Base-by-base conservation (phyloP, 2,329 filamentous ascomycete species). In the Albifimbria verrucaria region DNA sequence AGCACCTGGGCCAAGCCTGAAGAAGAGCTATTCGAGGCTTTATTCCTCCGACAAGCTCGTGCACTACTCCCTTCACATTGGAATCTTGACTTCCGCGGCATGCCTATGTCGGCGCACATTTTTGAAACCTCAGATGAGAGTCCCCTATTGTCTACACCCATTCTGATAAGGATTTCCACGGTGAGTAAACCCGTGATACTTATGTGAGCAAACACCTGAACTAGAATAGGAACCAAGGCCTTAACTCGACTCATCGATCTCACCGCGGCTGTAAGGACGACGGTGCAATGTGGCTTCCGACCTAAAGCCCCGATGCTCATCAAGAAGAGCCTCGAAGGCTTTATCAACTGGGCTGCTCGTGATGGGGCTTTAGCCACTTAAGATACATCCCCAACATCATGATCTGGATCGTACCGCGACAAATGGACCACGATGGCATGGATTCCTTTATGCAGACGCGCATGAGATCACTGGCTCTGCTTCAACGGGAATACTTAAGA, bases 1-100 rank as follows among this genome's bases (percentile, higher is more conserved):
- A 73, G 72, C 45, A 68, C 73, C 51, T 83, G 81, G 79, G 72
- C 81, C 24, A 65, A 71, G 10, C 75, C 75, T n/a, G 81, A 82
- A 57, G 72, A 74, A 25, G 62, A 59, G 2, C 65, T 77, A 26
- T 77, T 76, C 51, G 70, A 74, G 58, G 67, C 73, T 36, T 57
- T 77, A 2, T 77, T 69, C 54, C 62, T 71, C 57, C 61, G 74
- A n/a, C 68, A 74, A 54, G 68, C 73, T 52, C 63, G 71, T 3
- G 69, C 74, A 2, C 65, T 77, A 25, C 56, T 77, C 11, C 74
- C 74, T 2, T 52, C 62, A 4, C 68, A 72, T 25, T 77, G 74
- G 74, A 62, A 65, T 15, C 59, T 73, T 15, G 72, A 75, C 49
- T 67, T 76, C n/a, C 59, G 69, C 7, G 69, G 65, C 1, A 65